Conservation (phyloP, 257 asterid species). For the Mentha longifolia region DNA sequence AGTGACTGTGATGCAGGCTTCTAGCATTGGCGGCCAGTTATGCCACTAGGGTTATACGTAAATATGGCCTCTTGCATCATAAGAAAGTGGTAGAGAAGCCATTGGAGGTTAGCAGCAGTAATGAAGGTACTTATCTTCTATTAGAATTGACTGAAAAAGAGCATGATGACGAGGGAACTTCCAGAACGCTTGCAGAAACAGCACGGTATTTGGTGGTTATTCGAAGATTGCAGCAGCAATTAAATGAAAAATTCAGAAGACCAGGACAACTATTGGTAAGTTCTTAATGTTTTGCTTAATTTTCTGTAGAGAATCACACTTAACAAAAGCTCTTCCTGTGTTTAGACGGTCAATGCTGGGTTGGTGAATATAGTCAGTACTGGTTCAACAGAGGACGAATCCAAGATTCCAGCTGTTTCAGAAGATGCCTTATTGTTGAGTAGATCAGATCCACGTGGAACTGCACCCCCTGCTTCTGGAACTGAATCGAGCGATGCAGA, state of each 20-base stretch:
- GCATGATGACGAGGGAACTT: conserved; percentile 45
- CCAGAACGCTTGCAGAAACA: conserved; percentile 67
- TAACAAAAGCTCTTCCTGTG: conserved; percentile 28
- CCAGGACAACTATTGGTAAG: conserved; percentile 74
- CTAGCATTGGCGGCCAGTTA: conserved; percentile 81
- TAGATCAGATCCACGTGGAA: conserved; percentile 46
- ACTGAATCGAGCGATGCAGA: conserved; percentile 49
- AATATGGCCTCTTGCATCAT: conserved; percentile 69
- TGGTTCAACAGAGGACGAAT: conserved; percentile 59
- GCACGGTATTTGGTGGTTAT: conserved; percentile 74
- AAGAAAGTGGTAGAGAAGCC: conserved; percentile 54
- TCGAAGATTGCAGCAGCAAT: conserved; percentile 75
- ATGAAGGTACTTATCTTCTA: conserved; percentile 40
- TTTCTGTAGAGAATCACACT: conserved; percentile 25
- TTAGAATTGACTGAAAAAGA: conserved; percentile 47
- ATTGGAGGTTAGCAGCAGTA: conserved; percentile 45
- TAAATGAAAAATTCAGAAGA: conserved; percentile 64
- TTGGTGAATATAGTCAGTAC: conserved; percentile 38
- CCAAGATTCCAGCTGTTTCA: conserved; percentile 50
- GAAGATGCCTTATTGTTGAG: conserved; percentile 49
- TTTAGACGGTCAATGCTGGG: conserved; percentile 62
- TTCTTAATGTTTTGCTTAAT: conserved; percentile 34
- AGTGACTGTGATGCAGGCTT: conserved; percentile 71
- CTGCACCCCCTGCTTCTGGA: conserved; percentile 49
- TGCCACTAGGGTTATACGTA: conserved; percentile 73